These are phyloP conservation scores for Penicillium digitatum DNA, from an alignment of 2,329 filamentous ascomycete species.

Conservation along the genomic window DNA sequence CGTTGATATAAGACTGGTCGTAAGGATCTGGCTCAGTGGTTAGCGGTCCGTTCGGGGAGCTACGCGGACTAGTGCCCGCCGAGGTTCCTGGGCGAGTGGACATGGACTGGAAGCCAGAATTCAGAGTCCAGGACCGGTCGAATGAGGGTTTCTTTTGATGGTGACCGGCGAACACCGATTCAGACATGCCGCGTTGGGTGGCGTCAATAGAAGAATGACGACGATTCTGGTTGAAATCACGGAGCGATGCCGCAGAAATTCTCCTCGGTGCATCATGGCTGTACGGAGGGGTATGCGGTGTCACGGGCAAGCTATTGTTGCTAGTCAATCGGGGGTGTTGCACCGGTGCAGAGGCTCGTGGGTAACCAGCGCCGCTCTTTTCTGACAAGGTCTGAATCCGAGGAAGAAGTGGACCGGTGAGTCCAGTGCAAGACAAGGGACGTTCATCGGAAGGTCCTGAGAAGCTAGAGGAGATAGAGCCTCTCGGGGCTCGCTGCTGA, in stretches of 20 bases:
- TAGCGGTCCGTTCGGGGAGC: slow-evolving; percentile 17
- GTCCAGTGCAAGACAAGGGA: slow-evolving; percentile 39
- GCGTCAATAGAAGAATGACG: slow-evolving; percentile 85
- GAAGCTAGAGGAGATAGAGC: slow-evolving; percentile 41
- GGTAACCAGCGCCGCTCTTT: slow-evolving; percentile 27
- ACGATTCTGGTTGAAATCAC: slow-evolving; percentile 76
- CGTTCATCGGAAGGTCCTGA: slow-evolving; percentile 47
- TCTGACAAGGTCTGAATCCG: slow-evolving; percentile 43
- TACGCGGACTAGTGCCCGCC: slow-evolving; percentile 23
- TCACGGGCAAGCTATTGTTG: slow-evolving; percentile 43
- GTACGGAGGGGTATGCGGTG: slow-evolving; percentile 43
- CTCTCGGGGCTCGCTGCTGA: slow-evolving; percentile 31
- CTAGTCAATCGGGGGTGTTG: slow-evolving; percentile 33
- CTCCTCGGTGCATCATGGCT: slow-evolving; percentile 44
- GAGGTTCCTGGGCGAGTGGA: slow-evolving; percentile 36
- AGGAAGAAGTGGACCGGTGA: slow-evolving; percentile 40
- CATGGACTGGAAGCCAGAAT: slow-evolving; percentile 33
- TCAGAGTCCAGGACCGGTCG: slow-evolving; percentile 57
- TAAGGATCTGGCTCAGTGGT: slow-evolving; percentile 33
- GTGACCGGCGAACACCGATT: slow-evolving; percentile 28
- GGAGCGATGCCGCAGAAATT: slow-evolving; percentile 76
- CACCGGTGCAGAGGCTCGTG: slow-evolving; percentile 25
- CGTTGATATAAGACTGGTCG: slow-evolving; percentile 17
- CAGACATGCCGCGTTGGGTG: slow-evolving; percentile 39
- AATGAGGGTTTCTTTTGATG: slow-evolving; percentile 58